A percentile compares a stretch with the other conserved stretches of the same genome.
These are phyloP conservation scores for Nannochloropsis gaditana DNA, from an alignment of 108 stramenopile genomes.

Conservation along the genomic window DNA sequence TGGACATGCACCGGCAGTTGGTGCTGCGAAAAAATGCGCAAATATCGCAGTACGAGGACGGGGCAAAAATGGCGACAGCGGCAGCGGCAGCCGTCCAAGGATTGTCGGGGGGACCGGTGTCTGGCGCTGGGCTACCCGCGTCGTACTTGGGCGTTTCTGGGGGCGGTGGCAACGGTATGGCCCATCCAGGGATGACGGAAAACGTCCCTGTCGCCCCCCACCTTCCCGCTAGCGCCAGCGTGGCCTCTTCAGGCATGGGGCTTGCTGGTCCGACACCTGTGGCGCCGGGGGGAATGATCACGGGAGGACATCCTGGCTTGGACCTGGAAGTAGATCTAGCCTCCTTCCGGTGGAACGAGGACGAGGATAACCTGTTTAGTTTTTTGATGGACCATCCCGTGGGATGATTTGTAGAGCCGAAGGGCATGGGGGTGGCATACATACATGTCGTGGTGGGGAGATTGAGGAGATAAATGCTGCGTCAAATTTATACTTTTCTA, in stretches of 20 bases:
- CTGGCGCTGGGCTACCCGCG: background rate
- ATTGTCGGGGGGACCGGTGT: background rate
- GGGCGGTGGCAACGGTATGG: background rate
- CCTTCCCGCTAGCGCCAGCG: background rate
- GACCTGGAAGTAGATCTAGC: background rate
- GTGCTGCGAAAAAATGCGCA: background rate
- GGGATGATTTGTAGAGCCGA: background rate
- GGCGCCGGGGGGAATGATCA: background rate
- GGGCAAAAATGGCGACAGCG: background rate
- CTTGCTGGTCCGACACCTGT: background rate
- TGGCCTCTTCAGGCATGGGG: background rate
- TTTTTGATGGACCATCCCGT: background rate
- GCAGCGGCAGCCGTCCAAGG: background rate
- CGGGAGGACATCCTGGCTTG: background rate
- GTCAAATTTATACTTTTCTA: too few species aligned
- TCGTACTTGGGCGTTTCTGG: background rate
- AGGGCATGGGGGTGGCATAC: too few species aligned
- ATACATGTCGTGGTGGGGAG: too few species aligned
- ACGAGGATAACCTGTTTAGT: constrained; percentile 2
- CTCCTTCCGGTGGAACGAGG: constrained; percentile 5
- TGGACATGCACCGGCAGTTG: constrained; percentile 11
- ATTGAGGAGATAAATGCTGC: too few species aligned
- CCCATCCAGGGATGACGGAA: background rate
- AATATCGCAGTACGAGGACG: constrained; percentile 14
- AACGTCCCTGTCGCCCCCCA: background rate